Evolutionary conservation across 169 alveolate species (phyloP), one percentile per base, ranked within the genome.

Genomic region (Eimeria sp.): DNA sequence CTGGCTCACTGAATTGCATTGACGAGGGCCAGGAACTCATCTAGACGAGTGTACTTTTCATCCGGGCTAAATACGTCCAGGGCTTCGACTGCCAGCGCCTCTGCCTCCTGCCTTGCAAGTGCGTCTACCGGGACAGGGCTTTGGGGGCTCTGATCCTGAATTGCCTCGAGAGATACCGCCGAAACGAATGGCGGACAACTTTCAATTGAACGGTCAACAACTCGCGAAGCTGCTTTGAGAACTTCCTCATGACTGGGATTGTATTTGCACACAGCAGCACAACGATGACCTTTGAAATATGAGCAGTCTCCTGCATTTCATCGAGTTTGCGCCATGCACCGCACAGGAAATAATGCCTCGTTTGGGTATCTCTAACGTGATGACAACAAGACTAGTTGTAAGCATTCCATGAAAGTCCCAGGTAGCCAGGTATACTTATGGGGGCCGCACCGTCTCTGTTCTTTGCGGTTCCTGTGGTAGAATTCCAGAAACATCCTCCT

Each of bases 41-140:
- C 92, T 61, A 57, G 27, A n/a, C 92, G 92, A 27, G 92, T 86
- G 78, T 86, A 57, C 63, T 22, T 86, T 40, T 57, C 92, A 54
- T 86, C 92, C 27, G 92, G 92, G 20, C 92, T 86, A 20, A 86
- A 86, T n/a, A 86, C 75, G 22, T 86, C 92, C 11, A 86, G 92
- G 27, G 92, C 78, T 18, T 86, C 49, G 49, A 61, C 75, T 43
- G 92, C 92, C 49, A 57, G 61, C 63, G 27, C 92, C 47, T 57
- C 92, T 45, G 92, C 92, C 58, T 58, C 92, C 4, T 57, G 75
- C n/a, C 61, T 27, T 86, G 78, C 57, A 58, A 43, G 65, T 20
- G 43, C 16, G 5, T 20, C 47, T 47, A 18, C 61, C 30, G 76
- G 67, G n/a, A 58, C 63, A 34, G 54, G 54, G 51, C 73, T 40